Base-by-base conservation (phyloP, 495 filamentous ascomycete species). In the Penicillium salamii region DNA sequence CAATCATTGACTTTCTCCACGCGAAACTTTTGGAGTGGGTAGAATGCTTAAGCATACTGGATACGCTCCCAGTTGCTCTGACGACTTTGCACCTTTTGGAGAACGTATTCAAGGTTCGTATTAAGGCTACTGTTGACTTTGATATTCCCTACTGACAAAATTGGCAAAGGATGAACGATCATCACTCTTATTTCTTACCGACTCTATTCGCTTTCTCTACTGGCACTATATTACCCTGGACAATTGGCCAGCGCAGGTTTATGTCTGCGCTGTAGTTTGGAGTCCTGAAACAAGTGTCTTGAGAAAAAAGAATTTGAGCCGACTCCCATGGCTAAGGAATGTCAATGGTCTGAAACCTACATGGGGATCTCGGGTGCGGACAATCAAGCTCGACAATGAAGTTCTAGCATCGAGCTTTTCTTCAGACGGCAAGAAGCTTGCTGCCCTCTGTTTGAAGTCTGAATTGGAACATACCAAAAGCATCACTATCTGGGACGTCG, bases 21-120 rank as follows among this genome's bases (percentile, higher is more conserved):
- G 54, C 26, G 26, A 64, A 54, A 18, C 37, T 64, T 14, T 52
- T 61, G 12, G 55, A 58, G 42, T 64, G 58, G 61, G 46, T 64
- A 40, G 53, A 61, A 56, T 64, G 61, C 46, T 42, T 64, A 46
- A 61, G 58, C 34, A 42, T 64, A 34, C 35, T 64, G 20, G 52
- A 46, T 11, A 54, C 28, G 52, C 50, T 61, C 19, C 36, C 58
- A 37, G 8, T 26, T 26, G 23, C 4, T 26, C 3, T 26, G 23
- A 8, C 8, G 8, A 26, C 23, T 26, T 8, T 26, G 3, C 23
- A 3, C 3, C 23, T 3, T 3, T 26, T 26, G 23, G 23, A 26
- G 8, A 26, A 26, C 8, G 3, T 26, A 26, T 26, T 26, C 23
- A 26, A 26, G 23, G 23, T 26, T 8, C 3, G 23, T 26, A 26